Evolutionary conservation across 1,139 yeast species (phyloP).

Genomic region (Hanseniaspora gamundiae): DNA sequence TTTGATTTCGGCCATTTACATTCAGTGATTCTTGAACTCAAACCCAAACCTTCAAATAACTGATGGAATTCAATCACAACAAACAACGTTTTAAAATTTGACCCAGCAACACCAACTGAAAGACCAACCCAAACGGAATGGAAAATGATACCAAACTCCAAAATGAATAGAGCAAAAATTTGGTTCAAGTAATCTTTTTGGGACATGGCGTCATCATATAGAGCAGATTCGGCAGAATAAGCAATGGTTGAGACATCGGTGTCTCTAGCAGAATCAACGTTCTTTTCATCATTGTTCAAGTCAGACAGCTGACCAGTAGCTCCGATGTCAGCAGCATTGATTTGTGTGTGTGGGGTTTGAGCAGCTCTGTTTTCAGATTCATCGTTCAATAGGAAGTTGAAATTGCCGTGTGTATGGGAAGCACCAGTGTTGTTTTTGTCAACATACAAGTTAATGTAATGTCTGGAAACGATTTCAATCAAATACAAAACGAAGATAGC

Average conservation of each 20-base stretch:
- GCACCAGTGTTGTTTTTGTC: slow-evolving; percentile 1
- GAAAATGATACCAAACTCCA: slow-evolving; percentile 72
- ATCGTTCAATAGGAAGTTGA: slow-evolving; percentile 2
- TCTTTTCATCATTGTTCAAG: neutral
- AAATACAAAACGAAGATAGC: slow-evolving; percentile 41
- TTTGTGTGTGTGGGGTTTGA: neutral
- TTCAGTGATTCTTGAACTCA: slow-evolving; percentile 75
- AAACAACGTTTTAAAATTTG: slow-evolving; percentile 65
- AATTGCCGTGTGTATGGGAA: slow-evolving; percentile 9
- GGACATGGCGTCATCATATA: neutral
- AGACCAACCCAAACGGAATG: slow-evolving; percentile 75
- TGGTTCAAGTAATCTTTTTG: slow-evolving; percentile 20
- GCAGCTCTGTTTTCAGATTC: slow-evolving; percentile 5
- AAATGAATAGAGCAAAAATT: slow-evolving; percentile 42
- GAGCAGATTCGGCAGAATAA: neutral
- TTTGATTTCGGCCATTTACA: slow-evolving; percentile 45
- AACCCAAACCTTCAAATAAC: slow-evolving; percentile 84
- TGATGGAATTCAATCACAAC: slow-evolving; percentile 83
- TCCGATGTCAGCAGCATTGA: neutral
- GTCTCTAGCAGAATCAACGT: neutral
- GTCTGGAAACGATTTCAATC: slow-evolving; percentile 43
- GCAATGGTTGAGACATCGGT: neutral
- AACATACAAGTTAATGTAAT: slow-evolving; percentile 18
- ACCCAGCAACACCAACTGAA: slow-evolving; percentile 61
- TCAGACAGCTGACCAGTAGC: slow-evolving; percentile 26